phyloP scores from a whole-genome alignment of 2,329 filamentous ascomycete species.

The Alternaria viburni region DNA sequence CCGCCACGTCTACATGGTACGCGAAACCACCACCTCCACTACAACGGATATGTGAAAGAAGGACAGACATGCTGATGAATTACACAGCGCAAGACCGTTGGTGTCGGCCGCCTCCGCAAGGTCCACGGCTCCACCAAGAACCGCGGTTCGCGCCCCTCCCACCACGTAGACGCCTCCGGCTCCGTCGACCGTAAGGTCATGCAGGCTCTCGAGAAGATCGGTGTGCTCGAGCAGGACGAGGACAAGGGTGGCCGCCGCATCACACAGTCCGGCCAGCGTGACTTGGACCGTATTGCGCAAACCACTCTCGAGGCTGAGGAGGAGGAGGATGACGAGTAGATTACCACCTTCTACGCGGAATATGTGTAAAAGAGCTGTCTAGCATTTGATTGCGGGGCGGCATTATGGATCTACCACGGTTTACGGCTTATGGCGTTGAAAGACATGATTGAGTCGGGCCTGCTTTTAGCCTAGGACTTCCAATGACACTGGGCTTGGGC shows the following conservation, averaged over 20 bases:
- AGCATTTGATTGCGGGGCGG: slow-evolving; percentile 35
- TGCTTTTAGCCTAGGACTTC: slow-evolving; percentile 40
- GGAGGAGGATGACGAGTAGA: slow-evolving; percentile 53
- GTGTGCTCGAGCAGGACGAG: slow-evolving; percentile 96
- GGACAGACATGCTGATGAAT: background rate
- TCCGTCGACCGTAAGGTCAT: slow-evolving; percentile 97
- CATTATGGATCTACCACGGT: slow-evolving; percentile 35
- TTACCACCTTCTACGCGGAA: background rate
- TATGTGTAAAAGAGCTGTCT: slow-evolving; percentile 22
- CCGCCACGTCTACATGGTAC: slow-evolving; percentile 88
- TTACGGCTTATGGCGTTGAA: slow-evolving; percentile 48
- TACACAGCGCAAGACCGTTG: slow-evolving; percentile 85
- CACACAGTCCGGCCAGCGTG: slow-evolving; percentile 96
- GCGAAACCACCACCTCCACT: background rate
- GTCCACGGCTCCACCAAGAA: slow-evolving; percentile 93
- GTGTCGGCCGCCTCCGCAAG: slow-evolving; percentile 96
- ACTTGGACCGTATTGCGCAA: slow-evolving; percentile 80
- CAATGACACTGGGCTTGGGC: slow-evolving; percentile 43
- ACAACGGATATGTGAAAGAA: background rate
- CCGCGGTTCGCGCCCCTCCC: slow-evolving; percentile 86
- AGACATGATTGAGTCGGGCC: slow-evolving; percentile 37
- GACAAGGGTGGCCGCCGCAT: slow-evolving; percentile 98
- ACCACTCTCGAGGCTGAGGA: slow-evolving; percentile 59
- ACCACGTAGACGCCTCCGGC: slow-evolving; percentile 95
- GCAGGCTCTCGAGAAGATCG: slow-evolving; percentile 99